A percentile compares a stretch with the other conserved stretches of the same genome.
Conservation (phyloP, 2,329 filamentous ascomycete species). For the Gyromitra esculenta region DNA sequence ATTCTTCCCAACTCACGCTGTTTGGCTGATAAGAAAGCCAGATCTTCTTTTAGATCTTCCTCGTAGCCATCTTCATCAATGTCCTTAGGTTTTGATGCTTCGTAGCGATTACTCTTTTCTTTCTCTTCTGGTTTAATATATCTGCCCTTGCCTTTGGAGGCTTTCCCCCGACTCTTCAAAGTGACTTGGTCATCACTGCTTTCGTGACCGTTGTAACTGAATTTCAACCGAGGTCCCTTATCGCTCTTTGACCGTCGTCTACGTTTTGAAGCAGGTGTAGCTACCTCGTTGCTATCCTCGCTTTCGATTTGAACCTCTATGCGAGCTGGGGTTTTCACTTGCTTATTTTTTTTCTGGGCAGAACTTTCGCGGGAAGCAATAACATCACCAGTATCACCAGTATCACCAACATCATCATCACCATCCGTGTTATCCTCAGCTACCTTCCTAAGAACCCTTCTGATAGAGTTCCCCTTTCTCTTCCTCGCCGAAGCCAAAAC, state of each 20-base stretch:
- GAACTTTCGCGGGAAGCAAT: not conserved
- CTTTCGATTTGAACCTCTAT: not conserved
- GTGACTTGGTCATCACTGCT: conserved; percentile 2
- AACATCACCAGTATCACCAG: not conserved
- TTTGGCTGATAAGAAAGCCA: conserved; percentile 25
- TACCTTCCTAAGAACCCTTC: not conserved
- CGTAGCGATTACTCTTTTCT: not conserved
- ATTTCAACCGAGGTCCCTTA: not conserved
- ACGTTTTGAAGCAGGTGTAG: not conserved
- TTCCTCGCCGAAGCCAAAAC: conserved; percentile 13
- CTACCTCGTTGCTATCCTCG: conserved; percentile 13
- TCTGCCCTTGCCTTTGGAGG: conserved; percentile 1
- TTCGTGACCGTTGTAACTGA: not conserved
- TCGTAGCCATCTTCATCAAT: conserved; percentile 4
- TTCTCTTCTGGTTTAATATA: not conserved
- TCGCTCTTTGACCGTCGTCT: conserved; percentile 13
- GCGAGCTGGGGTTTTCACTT: not conserved
- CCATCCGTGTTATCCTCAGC: not conserved
- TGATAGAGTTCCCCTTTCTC: not conserved
- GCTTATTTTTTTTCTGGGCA: not conserved
- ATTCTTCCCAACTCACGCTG: conserved; percentile 22
- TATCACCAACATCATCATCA: not conserved
- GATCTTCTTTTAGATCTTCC: conserved; percentile 44
- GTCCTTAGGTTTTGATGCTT: not conserved
- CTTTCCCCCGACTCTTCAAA: not conserved